These are phyloP conservation scores for Cystofilobasidium ferigula DNA, from an alignment of 768 basidiomycete species.

Conservation along the genomic window DNA sequence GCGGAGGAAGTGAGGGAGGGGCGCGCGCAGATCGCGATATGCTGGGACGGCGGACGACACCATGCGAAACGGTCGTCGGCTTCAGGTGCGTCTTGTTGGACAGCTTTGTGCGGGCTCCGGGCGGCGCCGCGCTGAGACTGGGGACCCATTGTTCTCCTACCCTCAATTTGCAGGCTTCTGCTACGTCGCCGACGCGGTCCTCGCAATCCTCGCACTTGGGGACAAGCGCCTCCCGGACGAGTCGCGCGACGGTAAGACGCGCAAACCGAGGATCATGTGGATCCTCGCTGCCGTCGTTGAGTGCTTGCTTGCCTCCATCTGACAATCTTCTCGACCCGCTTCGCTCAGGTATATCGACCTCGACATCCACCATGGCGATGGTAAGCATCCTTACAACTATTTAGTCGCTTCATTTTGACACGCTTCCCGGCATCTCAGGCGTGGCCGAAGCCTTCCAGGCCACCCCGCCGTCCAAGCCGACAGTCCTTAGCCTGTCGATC, in stretches of 20 bases:
- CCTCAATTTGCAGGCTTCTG: slow-evolving; percentile 77
- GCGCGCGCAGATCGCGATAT: slow-evolving; percentile 54
- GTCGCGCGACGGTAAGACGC: neutral
- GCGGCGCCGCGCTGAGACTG: neutral
- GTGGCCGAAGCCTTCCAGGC: slow-evolving; percentile 55
- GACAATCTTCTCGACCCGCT: slow-evolving; percentile 32
- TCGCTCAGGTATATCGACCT: slow-evolving; percentile 77
- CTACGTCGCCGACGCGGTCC: slow-evolving; percentile 80
- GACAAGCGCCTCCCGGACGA: neutral
- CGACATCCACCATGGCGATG: slow-evolving; percentile 65
- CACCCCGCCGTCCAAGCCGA: slow-evolving; percentile 28
- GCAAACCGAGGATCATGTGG: slow-evolving; percentile 34
- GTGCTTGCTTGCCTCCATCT: too few relatives aligned
- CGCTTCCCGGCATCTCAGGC: slow-evolving; percentile 48
- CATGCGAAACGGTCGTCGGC: slow-evolving; percentile 21
- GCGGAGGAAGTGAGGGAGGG: slow-evolving; percentile 50
- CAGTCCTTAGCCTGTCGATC: slow-evolving; percentile 57
- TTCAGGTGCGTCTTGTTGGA: neutral
- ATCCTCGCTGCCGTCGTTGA: neutral
- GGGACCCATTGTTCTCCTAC: slow-evolving; percentile 72
- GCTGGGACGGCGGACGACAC: slow-evolving; percentile 84
- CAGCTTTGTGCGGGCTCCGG: neutral
- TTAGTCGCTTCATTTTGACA: too few relatives aligned
- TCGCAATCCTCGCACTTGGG: slow-evolving; percentile 62
- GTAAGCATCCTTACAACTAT: neutral